Conservation (phyloP, 257 asterid genomes). For the Agastache rugosa region DNA sequence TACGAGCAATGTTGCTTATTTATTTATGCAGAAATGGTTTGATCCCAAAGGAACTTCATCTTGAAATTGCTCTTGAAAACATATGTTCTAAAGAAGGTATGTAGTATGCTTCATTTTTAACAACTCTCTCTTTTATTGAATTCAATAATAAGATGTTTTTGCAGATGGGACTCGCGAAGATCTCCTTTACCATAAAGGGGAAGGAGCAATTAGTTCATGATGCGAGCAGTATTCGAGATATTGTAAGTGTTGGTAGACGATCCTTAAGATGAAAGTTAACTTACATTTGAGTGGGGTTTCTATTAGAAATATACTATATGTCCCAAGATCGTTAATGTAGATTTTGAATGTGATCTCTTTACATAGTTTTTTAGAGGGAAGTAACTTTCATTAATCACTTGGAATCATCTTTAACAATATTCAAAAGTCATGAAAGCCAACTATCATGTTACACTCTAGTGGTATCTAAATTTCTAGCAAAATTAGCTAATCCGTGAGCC, state of each 20-base stretch:
- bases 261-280: not conserved
- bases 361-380: too few species aligned
- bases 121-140: conserved; percentile 5
- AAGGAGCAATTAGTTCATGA: conserved; percentile 70
- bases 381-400: too few species aligned
- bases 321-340: too few species aligned
- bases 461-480: too few species aligned
- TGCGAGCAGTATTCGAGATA: conserved; percentile 52
- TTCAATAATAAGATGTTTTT: conserved; percentile 36
- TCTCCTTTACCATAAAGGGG: conserved; percentile 65
- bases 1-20: conserved; percentile 25
- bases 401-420: too few species aligned
- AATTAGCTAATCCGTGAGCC: too few species aligned
- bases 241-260: conserved; percentile 13
- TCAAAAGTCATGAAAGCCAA: too few species aligned
- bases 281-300: too few species aligned
- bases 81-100: conserved; percentile 67
- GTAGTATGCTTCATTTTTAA: conserved; percentile 32
- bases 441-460: too few species aligned
- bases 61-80: conserved; percentile 92
- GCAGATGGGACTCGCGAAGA: conserved; percentile 79
- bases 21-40: conserved; percentile 72
- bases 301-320: too few species aligned
- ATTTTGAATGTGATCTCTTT: not conserved
- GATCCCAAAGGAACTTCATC: conserved; percentile 93